Conservation (phyloP, 352 stramenopile genomes). For the Pythium apleroticum region DNA sequence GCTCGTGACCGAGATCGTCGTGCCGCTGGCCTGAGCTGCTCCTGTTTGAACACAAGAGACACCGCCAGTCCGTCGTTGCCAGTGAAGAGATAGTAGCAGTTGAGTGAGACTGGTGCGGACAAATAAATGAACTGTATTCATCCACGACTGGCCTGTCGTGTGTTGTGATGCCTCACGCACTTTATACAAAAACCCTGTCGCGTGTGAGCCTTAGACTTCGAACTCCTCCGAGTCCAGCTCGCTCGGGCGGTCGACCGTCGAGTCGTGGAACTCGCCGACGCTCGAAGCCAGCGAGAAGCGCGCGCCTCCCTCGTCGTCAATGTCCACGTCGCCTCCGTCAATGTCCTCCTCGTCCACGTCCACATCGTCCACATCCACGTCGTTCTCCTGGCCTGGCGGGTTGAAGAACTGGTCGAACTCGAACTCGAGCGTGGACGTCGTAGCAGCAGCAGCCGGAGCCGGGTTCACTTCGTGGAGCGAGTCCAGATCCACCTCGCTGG, state of each 20-base stretch:
- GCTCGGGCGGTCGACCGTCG: constrained; percentile 14
- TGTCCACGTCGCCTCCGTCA: constrained; percentile 4
- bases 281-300: constrained; percentile 22
- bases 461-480: constrained; percentile 9
- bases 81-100: background rate
- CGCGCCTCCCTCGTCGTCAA: constrained; percentile 8
- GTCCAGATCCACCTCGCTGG: constrained; percentile 12
- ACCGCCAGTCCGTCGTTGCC: too few relatives aligned
- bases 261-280: constrained; percentile 26
- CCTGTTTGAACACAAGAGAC: background rate
- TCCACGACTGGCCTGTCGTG: background rate
- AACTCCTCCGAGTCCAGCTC: constrained; percentile 24
- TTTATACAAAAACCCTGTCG: background rate
- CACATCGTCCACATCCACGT: background rate
- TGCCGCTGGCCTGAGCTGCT: constrained; percentile 10
- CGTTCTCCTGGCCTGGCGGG: constrained; percentile 2
- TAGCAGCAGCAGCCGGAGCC: background rate
- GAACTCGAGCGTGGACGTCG: constrained; percentile 5
- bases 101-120: background rate
- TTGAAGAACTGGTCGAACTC: constrained; percentile 17
- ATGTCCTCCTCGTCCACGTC: constrained; percentile 18
- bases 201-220: constrained; percentile 13
- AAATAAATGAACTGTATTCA: constrained; percentile 13
- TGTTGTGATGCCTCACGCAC: background rate
- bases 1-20: constrained; percentile 14